These are phyloP conservation scores for Ascochyta viciae-villosae DNA, from an alignment of 2,329 filamentous ascomycete genomes.

Conservation along the genomic window DNA sequence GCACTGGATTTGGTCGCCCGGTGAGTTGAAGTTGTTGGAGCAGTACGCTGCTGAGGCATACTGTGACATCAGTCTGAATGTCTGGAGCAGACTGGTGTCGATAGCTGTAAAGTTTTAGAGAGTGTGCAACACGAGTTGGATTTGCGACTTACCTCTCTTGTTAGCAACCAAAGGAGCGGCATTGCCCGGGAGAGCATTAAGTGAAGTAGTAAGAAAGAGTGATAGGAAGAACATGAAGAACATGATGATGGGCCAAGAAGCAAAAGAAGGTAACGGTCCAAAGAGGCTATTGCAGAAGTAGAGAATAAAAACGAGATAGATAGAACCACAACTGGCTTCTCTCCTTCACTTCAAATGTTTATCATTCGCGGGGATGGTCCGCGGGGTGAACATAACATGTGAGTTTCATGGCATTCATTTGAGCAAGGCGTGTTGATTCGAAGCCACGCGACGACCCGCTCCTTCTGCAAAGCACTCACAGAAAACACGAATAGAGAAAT, in stretches of 20 bases:
- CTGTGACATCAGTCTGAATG: constrained; percentile 47
- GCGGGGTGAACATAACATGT: not conserved
- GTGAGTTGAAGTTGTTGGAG: constrained; percentile 53
- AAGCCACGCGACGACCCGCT: constrained; percentile 1
- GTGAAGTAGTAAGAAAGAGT: constrained; percentile 21
- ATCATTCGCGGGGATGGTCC: not conserved
- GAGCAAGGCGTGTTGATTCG: not conserved
- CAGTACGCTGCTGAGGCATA: constrained; percentile 64
- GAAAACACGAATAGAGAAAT: not conserved
- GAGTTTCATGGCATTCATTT: not conserved
- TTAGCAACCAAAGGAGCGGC: constrained; percentile 26
- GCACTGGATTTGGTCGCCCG: constrained; percentile 54
- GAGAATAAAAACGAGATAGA: not conserved
- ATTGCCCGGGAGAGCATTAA: constrained; percentile 20
- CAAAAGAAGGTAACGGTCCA: constrained; percentile 1
- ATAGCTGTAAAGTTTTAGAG: constrained; percentile 23
- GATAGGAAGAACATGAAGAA: constrained; percentile 10
- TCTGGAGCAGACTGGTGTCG: constrained; percentile 25
- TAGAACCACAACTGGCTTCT: too few species aligned
- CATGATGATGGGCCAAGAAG: constrained; percentile 12
- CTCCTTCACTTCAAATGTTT: not conserved
- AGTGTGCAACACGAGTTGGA: too few species aligned
- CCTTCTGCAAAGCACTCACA: not conserved
- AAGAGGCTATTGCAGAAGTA: not conserved
- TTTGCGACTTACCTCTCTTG: constrained; percentile 20